Conservation (phyloP, 371 early-diverging fungal genomes). For the Lichtheimia ornata region DNA sequence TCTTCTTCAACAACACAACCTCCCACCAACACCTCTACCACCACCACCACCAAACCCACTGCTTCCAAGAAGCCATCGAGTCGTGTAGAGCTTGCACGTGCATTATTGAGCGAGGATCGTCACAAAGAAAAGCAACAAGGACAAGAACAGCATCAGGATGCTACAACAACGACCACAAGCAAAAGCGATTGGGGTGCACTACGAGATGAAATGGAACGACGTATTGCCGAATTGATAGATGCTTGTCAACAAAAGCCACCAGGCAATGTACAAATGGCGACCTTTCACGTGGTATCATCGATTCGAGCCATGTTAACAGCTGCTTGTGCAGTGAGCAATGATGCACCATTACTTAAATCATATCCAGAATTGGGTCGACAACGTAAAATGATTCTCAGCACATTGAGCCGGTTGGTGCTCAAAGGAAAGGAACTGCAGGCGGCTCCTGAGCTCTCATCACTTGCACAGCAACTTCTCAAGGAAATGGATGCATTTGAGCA, state of each 20-base stretch:
- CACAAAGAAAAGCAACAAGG: constrained; percentile 4
- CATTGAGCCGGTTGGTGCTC: constrained; percentile 39
- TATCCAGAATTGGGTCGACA: constrained; percentile 46
- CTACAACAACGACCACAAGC: not conserved
- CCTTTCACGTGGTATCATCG: constrained; percentile 35
- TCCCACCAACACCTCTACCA: not conserved
- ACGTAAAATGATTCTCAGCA: constrained; percentile 30
- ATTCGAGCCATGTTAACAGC: constrained; percentile 38
- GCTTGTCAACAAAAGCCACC: constrained; percentile 14
- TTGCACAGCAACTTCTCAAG: constrained; percentile 27
- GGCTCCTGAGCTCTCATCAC: constrained; percentile 11
- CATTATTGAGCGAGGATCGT: constrained; percentile 28
- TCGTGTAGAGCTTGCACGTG: constrained; percentile 31
- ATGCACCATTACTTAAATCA: constrained; percentile 32
- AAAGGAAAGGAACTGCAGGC: constrained; percentile 36
- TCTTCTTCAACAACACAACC: not conserved
- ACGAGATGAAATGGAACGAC: constrained; percentile 10
- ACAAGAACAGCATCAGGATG: constrained; percentile 9
- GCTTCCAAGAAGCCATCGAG: not conserved
- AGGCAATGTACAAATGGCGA: constrained; percentile 20
- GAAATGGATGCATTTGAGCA: constrained; percentile 33
- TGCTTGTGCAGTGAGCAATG: constrained; percentile 39
- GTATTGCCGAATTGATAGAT: constrained; percentile 28
- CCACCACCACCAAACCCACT: constrained; percentile 5
- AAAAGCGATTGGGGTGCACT: constrained; percentile 7